Conservation (phyloP, 768 basidiomycete species). For the Dioszegia aurantiaca region DNA sequence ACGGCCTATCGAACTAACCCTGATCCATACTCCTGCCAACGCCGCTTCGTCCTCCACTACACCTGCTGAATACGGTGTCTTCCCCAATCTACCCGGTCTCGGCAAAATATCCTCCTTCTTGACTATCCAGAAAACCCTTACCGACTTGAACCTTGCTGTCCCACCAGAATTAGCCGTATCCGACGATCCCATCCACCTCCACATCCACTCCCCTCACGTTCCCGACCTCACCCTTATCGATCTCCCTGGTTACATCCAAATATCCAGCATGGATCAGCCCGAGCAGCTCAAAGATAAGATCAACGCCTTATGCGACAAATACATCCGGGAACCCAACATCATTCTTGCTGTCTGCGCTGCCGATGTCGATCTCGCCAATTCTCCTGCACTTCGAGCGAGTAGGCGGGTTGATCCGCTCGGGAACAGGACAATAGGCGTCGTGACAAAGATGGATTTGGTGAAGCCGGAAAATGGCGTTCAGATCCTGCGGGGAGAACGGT, state of each 20-base stretch:
- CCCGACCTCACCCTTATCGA: constrained; percentile 98
- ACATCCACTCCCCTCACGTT: constrained; percentile 91
- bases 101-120: constrained; percentile 87
- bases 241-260: constrained; percentile 94
- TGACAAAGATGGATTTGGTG: constrained; percentile 99
- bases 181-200: constrained; percentile 90
- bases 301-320: constrained; percentile 80
- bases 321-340: constrained; percentile 99
- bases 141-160: constrained; percentile 91
- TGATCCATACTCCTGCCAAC: constrained; percentile 78
- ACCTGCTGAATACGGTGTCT: constrained; percentile 80
- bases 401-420: constrained; percentile 92
- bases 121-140: constrained; percentile 86
- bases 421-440: constrained; percentile 89
- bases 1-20: constrained; percentile 93
- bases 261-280: constrained; percentile 91
- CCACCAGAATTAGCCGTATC: constrained; percentile 87
- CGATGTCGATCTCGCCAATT: constrained; percentile 97
- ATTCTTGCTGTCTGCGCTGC: constrained; percentile 98
- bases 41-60: constrained; percentile 56
- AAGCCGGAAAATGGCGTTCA: constrained; percentile 73
- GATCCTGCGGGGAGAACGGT: constrained; percentile 83
- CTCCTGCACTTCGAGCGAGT: constrained; percentile 88
- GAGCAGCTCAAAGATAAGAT: constrained; percentile 93
- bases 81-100: constrained; percentile 75